Conservation (phyloP, 495 filamentous ascomycete species). For the Pyrenula aspistea region DNA sequence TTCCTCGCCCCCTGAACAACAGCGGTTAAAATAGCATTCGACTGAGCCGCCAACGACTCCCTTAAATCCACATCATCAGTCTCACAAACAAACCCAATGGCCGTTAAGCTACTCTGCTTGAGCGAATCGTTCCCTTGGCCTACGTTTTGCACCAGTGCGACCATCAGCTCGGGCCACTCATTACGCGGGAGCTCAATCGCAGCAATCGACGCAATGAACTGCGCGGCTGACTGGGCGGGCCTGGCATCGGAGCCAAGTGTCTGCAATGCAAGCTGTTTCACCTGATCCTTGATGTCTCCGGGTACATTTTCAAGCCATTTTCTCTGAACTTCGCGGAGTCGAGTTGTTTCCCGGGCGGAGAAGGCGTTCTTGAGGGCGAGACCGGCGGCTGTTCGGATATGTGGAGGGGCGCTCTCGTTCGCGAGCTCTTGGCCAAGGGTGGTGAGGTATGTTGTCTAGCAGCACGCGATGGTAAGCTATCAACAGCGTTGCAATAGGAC, state of each 20-base stretch:
- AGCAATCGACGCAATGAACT: conserved; percentile 90
- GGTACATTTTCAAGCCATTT: conserved; percentile 82
- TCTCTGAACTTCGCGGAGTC: conserved; percentile 74
- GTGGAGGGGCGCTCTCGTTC: conserved; percentile 70
- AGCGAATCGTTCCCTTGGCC: conserved; percentile 71
- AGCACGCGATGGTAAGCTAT: conserved; percentile 5
- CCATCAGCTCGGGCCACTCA: conserved; percentile 95
- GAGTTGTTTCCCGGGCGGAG: conserved; percentile 75
- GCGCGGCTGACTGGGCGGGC: conserved; percentile 79
- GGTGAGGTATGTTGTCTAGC: conserved; percentile 75
- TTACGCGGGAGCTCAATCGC: conserved; percentile 85
- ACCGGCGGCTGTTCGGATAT: conserved; percentile 86
- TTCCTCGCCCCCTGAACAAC: conserved; percentile 96
- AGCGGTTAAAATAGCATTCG: conserved; percentile 93
- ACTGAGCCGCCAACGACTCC: conserved; percentile 68
- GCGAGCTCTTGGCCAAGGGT: conserved; percentile 87
- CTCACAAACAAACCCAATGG: conserved; percentile 97
- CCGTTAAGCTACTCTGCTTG: conserved; percentile 86
- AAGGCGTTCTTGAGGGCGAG: conserved; percentile 96
- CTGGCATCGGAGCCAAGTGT: conserved; percentile 70
- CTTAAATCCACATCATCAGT: conserved; percentile 80
- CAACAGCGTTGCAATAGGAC: conserved; percentile 9
- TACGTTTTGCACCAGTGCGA: conserved; percentile 77
- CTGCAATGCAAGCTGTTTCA: conserved; percentile 79
- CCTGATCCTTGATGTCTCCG: conserved; percentile 62